Conservation (phyloP, 1,139 yeast species). For the Eremothecium coryli region DNA sequence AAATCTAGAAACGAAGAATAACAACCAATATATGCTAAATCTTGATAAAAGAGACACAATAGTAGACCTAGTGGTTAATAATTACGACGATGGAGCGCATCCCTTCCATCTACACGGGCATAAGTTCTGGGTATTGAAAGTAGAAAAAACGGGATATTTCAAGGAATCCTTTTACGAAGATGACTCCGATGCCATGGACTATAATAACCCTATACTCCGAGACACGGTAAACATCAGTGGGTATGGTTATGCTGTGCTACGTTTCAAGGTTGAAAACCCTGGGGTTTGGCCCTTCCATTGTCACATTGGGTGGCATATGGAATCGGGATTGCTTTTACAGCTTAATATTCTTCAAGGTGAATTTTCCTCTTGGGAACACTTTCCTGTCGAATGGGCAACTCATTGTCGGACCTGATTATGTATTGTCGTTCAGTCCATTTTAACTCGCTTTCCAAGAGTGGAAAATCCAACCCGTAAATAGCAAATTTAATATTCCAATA, state of each 20-base stretch:
- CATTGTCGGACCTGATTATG: too few relatives aligned
- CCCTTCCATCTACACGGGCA: conserved; percentile 88
- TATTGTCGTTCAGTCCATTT: too few relatives aligned
- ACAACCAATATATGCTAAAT: conserved; percentile 47
- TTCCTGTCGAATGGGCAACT: conserved; percentile 12
- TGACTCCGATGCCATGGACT: conserved; percentile 37
- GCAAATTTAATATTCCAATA: too few relatives aligned
- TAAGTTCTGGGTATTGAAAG: conserved; percentile 56
- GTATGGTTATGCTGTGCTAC: conserved; percentile 45
- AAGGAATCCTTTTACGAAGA: conserved; percentile 35
- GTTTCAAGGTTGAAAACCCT: conserved; percentile 63
- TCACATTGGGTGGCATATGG: conserved; percentile 64
- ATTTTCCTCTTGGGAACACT: conserved; percentile 18
- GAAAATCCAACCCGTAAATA: too few relatives aligned
- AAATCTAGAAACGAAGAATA: conserved; percentile 28
- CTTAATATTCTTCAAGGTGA: conserved; percentile 18
- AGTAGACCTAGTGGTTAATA: conserved; percentile 62
- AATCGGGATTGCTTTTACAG: conserved; percentile 22
- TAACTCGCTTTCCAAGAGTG: too few relatives aligned
- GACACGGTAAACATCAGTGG: conserved; percentile 56
- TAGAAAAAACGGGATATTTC: conserved; percentile 41
- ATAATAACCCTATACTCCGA: conserved; percentile 46
- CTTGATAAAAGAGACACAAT: conserved; percentile 43
- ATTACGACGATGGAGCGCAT: conserved; percentile 71
- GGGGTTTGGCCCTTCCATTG: conserved; percentile 78